Base-by-base conservation (phyloP, 75 land plant species). In the Ceratopteris richardii region DNA sequence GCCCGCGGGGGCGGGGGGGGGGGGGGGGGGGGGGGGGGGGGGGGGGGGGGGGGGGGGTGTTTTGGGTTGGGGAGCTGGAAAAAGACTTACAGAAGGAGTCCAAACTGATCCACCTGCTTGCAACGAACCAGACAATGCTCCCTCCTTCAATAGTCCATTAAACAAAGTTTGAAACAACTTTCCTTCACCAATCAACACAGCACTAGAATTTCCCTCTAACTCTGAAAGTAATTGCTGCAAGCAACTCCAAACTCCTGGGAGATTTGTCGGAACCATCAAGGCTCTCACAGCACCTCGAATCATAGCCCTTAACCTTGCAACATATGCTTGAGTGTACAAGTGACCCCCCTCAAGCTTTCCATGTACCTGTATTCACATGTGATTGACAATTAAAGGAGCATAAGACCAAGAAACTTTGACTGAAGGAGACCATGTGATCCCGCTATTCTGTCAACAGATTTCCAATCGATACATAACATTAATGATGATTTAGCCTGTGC, bases 321-420 rank as follows among this genome's bases (percentile, higher is more conserved):
- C 80, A 76, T 90, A 82, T 21, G 77, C 78, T 28, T 92, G 99
- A 22, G 99, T 95, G 63, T 95, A 95, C 25, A 95, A 62, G 37
- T 87, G 96, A 42, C 96, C 99, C 47, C 92, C 97, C 78, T 95
- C 99, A 53, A 95, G 61, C 68, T 86, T 86, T 62, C 92, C 99
- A 71, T 90, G 86, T 29, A 95, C 70, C 99, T 95, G 67, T 14
- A 54, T 13, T n/a, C n/a, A n/a, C n/a, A n/a, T n/a, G n/a, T n/a
- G n/a, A n/a, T n/a, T n/a, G n/a, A n/a, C n/a, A n/a, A n/a, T n/a
- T n/a, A n/a, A n/a, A n/a, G n/a, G n/a, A n/a, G n/a, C n/a, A n/a
- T n/a, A n/a, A n/a, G n/a, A n/a, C n/a, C n/a, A n/a, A n/a, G n/a
- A n/a, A n/a, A n/a, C n/a, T n/a, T n/a, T n/a, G n/a, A n/a, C n/a